These are phyloP conservation scores for Boletus sp. DNA, from an alignment of 768 basidiomycete genomes.

Conservation along the genomic window DNA sequence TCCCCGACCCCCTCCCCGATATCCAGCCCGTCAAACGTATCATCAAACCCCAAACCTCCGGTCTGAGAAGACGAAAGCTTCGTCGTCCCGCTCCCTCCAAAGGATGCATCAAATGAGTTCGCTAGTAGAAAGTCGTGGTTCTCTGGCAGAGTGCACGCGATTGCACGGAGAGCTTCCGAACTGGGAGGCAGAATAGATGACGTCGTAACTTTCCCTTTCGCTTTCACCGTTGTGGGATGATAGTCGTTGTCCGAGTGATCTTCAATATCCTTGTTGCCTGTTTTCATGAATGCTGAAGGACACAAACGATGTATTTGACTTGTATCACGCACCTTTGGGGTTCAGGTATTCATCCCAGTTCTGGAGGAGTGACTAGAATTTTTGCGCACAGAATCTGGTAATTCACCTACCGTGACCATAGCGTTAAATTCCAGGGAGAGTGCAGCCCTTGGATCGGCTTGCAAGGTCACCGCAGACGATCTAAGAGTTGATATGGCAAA, in stretches of 20 bases:
- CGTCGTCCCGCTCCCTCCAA: slow-evolving; percentile 36
- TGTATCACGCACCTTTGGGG: slow-evolving; percentile 37
- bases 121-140: slow-evolving; percentile 65
- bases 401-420: slow-evolving; percentile 52
- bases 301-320: neutral
- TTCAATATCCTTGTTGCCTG: slow-evolving; percentile 13
- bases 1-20: slow-evolving; percentile 63
- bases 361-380: slow-evolving; percentile 28
- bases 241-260: slow-evolving; percentile 50
- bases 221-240: slow-evolving; percentile 35
- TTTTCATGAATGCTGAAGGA: neutral
- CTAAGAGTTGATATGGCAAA: slow-evolving; percentile 29
- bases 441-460: slow-evolving; percentile 46
- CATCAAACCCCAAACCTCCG: slow-evolving; percentile 48
- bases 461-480: slow-evolving; percentile 48
- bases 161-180: slow-evolving; percentile 47
- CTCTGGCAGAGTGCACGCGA: slow-evolving; percentile 66
- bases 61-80: slow-evolving; percentile 54
- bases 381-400: neutral
- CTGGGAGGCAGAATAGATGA: slow-evolving; percentile 24
- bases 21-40: slow-evolving; percentile 57
- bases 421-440: slow-evolving; percentile 61
- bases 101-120: slow-evolving; percentile 62
- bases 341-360: slow-evolving; percentile 64
- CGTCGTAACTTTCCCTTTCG: slow-evolving; percentile 26